phyloP scores from a whole-genome alignment of 345 rosid genomes.

The Salix udensis region DNA sequence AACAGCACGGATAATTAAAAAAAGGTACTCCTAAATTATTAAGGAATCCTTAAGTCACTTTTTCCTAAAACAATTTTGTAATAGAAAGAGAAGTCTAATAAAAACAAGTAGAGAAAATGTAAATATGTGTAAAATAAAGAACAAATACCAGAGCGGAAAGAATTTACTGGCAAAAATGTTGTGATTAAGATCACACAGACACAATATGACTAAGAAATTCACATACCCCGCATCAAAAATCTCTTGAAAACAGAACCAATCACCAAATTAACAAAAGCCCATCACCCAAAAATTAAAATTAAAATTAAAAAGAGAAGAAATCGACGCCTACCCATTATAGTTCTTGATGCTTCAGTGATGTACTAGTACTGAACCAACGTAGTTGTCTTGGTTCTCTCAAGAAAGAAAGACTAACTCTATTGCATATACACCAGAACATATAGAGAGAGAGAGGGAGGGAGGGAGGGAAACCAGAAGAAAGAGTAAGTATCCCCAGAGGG shows the following conservation, averaged over 20 bases:
- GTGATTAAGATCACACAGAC: conserved; percentile 12
- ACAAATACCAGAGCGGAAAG: conserved; percentile 13
- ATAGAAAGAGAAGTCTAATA: background rate
- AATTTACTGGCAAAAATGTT: background rate
- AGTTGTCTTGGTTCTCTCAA: conserved; percentile 24
- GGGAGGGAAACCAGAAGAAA: background rate
- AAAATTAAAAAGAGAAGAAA: background rate
- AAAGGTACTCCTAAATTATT: background rate
- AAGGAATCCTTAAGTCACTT: background rate
- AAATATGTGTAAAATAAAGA: conserved; percentile 7
- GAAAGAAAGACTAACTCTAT: conserved; percentile 21
- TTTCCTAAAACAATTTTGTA: background rate
- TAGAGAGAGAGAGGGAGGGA: no score
- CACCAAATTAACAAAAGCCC: background rate
- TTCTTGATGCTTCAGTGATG: conserved; percentile 21
- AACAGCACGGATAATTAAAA: background rate
- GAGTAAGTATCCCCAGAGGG: background rate
- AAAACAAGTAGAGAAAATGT: conserved; percentile 3
- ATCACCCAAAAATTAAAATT: background rate
- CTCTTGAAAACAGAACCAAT: background rate
- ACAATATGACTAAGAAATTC: conserved; percentile 10
- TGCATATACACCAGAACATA: conserved; percentile 16
- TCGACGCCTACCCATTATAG: conserved; percentile 49
- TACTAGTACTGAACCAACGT: conserved; percentile 1
- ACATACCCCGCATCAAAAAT: background rate